Conservation (phyloP, 768 basidiomycete species). For the Phlegmacium glaucopus region DNA sequence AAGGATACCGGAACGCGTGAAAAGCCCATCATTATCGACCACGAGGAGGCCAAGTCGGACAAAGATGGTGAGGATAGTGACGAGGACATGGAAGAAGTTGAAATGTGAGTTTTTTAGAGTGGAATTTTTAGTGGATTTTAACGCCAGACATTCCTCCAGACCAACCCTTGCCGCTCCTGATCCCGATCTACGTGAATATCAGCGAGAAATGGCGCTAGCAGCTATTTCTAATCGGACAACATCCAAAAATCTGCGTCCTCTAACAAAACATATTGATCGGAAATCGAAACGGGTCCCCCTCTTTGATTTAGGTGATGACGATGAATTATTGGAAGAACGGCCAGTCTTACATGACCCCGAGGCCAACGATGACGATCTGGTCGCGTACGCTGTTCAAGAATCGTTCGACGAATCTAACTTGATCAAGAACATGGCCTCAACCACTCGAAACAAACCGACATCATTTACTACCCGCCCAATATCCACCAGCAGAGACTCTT, state of each 20-base stretch:
- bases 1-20: slow-evolving; percentile 73
- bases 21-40: slow-evolving; percentile 86
- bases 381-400: slow-evolving; percentile 21
- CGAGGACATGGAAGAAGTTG: slow-evolving; percentile 79
- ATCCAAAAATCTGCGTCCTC: slow-evolving; percentile 31
- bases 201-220: slow-evolving; percentile 55
- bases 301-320: slow-evolving; percentile 35
- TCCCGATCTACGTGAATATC: slow-evolving; percentile 61
- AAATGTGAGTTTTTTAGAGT: slow-evolving; percentile 47
- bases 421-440: not conserved
- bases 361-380: slow-evolving; percentile 18
- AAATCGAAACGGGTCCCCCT: slow-evolving; percentile 40
- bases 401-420: slow-evolving; percentile 15
- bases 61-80: slow-evolving; percentile 52
- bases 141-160: slow-evolving; percentile 17
- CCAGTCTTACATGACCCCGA: slow-evolving; percentile 17
- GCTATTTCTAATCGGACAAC: slow-evolving; percentile 52
- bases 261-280: slow-evolving; percentile 27
- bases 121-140: not conserved
- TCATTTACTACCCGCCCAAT: not conserved
- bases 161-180: slow-evolving; percentile 40
- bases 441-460: not conserved
- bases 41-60: slow-evolving; percentile 39
- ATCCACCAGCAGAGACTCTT: not conserved
- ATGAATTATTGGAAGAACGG: slow-evolving; percentile 5